These are phyloP conservation scores for Aspergillus pseudoglaucus DNA, from an alignment of 2,329 filamentous ascomycete genomes.

Conservation along the genomic window DNA sequence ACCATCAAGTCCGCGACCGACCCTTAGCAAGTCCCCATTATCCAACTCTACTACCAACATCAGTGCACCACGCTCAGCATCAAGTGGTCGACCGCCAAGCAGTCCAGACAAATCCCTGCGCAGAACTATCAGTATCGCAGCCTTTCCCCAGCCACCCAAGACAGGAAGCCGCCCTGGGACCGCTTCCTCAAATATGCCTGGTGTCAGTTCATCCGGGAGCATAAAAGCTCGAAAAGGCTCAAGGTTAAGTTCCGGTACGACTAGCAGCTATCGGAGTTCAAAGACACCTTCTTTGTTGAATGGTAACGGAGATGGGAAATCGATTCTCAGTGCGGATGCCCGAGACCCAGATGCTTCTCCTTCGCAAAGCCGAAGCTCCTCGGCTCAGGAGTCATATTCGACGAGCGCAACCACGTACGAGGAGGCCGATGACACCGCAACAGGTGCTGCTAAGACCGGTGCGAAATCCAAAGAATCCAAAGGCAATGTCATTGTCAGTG, in stretches of 20 bases:
- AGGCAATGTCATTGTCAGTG: slow-evolving; percentile 93
- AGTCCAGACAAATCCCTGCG: slow-evolving; percentile 63
- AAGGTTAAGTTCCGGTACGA: slow-evolving; percentile 50
- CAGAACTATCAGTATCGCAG: slow-evolving; percentile 87
- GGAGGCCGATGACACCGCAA: slow-evolving; percentile 57
- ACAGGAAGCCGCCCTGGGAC: slow-evolving; percentile 58
- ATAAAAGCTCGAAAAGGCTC: slow-evolving; percentile 50
- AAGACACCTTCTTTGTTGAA: slow-evolving; percentile 69
- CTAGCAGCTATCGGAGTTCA: slow-evolving; percentile 44
- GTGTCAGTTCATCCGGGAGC: slow-evolving; percentile 23
- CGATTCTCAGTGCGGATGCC: slow-evolving; percentile 56
- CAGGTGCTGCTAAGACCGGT: slow-evolving; percentile 23
- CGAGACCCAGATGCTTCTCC: slow-evolving; percentile 74
- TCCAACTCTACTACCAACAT: slow-evolving; percentile 47
- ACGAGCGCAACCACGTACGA: slow-evolving; percentile 87
- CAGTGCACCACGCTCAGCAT: slow-evolving; percentile 51
- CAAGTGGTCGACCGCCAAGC: slow-evolving; percentile 47
- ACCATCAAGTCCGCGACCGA: slow-evolving; percentile 51
- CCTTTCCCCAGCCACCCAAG: slow-evolving; percentile 84
- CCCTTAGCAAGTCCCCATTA: slow-evolving; percentile 44
- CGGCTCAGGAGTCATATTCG: slow-evolving; percentile 84
- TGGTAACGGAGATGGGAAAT: slow-evolving; percentile 69
- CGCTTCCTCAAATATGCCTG: slow-evolving; percentile 39
- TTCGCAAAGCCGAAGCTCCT: slow-evolving; percentile 83
- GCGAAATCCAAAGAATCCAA: slow-evolving; percentile 61